These are phyloP conservation scores for Brassica hybrid DNA, from an alignment of 441 rosid species.

Conservation along the genomic window DNA sequence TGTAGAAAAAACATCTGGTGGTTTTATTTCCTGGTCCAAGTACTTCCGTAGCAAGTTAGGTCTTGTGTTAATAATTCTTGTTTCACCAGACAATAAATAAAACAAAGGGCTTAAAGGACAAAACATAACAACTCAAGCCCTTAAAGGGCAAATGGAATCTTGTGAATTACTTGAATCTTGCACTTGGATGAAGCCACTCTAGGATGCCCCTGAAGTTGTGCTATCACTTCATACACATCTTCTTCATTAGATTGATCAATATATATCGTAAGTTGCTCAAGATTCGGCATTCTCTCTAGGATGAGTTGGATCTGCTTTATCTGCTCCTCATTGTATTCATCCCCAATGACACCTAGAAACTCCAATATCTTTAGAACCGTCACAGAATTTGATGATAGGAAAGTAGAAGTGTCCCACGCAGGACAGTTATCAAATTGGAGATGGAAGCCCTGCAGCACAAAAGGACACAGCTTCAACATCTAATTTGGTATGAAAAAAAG, in stretches of 20 bases:
- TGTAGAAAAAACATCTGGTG: not conserved
- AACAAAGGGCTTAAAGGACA: not conserved
- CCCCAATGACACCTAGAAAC: not conserved
- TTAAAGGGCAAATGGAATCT: too few relatives aligned
- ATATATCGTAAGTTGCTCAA: not conserved
- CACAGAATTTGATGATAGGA: slow-evolving; percentile 18
- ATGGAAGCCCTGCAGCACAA: slow-evolving; percentile 10
- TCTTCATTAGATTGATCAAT: not conserved
- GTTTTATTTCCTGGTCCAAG: not conserved
- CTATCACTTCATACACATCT: not conserved
- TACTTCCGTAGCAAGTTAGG: not conserved
- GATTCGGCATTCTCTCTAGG: slow-evolving; percentile 24
- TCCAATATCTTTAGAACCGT: slow-evolving; percentile 23
- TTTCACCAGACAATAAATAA: too few relatives aligned
- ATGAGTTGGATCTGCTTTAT: slow-evolving; percentile 6
- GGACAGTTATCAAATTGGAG: not conserved
- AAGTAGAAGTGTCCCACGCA: not conserved
- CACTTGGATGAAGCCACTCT: slow-evolving; percentile 27
- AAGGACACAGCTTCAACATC: not conserved
- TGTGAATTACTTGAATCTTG: not conserved
- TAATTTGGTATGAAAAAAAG: not conserved
- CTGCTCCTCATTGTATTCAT: not conserved
- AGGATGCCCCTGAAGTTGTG: not conserved
- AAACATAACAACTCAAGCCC: too few relatives aligned
- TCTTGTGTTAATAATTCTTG: too few relatives aligned